Base-by-base conservation (phyloP, 371 early-diverging fungal species). In the Rhizopus arrhizus region DNA sequence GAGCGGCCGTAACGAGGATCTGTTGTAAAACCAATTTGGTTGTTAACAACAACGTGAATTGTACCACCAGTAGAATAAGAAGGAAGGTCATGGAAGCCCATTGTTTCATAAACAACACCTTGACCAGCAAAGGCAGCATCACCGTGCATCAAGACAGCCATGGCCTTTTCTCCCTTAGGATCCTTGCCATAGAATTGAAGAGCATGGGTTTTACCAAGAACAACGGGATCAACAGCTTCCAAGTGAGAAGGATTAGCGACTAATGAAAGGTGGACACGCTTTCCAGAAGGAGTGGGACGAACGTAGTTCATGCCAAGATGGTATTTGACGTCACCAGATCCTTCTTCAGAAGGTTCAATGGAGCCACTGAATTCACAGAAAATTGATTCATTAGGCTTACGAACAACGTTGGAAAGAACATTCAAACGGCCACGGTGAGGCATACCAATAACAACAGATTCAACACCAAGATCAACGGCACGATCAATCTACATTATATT, bases 21-120 rank as follows among this genome's bases (percentile, higher is more conserved):
- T 29, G 98, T 97, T 29, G 98, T 98, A 81, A 95, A 98, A 53
- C 98, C 98, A 58, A 98, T 91, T 81, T 98, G 98, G 86, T 98
- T 98, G 87, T 98, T 98, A 72, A 95, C 94, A 52, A 98, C 90
- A 66, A 97, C 89, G 82, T 98, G 98, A 61, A 98, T 84, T 22
- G 96, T 95, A 55, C 98, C 98, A 62, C 98, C 98, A 34, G 95
- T 95, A 48, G 93, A 87, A 84, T 96, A 98, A 42, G 88, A 85
- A 16, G 98, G 96, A 53, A 98, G 80, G 64, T 96, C 95, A 63
- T 89, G 87, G 83, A 98, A 91, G 38, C 96, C 97, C 64, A 98
- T 81, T 35, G 98, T 96, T 77, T 98, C 97, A 70, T 96, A 95
- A 35, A 97, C 96, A 49, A 98, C 84, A 70, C 98, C 98, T 80